A percentile compares a stretch with the other conserved stretches of the same genome.
Conservation (phyloP, 2,329 filamentous ascomycete genomes). For the Colletotrichum nymphaeae region DNA sequence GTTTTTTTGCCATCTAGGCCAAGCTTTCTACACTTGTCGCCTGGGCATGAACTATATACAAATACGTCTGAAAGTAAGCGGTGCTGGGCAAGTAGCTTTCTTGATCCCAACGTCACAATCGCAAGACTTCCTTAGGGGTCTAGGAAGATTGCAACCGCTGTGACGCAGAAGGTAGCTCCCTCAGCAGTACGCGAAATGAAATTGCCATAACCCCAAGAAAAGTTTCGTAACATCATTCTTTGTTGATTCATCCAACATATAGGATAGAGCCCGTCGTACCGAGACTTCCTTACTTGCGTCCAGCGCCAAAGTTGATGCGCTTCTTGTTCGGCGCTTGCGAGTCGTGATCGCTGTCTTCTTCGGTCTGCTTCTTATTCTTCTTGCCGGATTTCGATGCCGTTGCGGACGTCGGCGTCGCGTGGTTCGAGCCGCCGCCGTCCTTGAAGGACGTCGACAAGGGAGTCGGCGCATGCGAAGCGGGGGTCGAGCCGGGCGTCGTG, state of each 20-base stretch:
- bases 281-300: slow-evolving; percentile 54
- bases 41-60: neutral
- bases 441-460: slow-evolving; percentile 67
- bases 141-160: neutral
- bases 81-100: neutral
- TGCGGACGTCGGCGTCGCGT: slow-evolving; percentile 67
- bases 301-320: slow-evolving; percentile 68
- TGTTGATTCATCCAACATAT: neutral
- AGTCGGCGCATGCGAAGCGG: slow-evolving; percentile 62
- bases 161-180: neutral
- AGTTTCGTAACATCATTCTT: neutral
- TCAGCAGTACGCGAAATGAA: neutral
- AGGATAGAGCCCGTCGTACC: neutral
- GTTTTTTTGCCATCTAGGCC: neutral
- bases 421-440: slow-evolving; percentile 57
- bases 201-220: neutral
- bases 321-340: slow-evolving; percentile 64
- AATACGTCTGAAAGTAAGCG: neutral
- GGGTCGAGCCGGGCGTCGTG: slow-evolving; percentile 57
- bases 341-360: slow-evolving; percentile 69
- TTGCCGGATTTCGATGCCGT: slow-evolving; percentile 56
- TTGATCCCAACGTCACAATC: neutral
- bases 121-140: neutral
- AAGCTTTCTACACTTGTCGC: neutral
- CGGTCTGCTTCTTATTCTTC: slow-evolving; percentile 64